Evolutionary conservation across 2,329 filamentous ascomycete genomes (phyloP), one percentile per base, ranked within the genome.

Genomic region (Nigrospora oryzae): DNA sequence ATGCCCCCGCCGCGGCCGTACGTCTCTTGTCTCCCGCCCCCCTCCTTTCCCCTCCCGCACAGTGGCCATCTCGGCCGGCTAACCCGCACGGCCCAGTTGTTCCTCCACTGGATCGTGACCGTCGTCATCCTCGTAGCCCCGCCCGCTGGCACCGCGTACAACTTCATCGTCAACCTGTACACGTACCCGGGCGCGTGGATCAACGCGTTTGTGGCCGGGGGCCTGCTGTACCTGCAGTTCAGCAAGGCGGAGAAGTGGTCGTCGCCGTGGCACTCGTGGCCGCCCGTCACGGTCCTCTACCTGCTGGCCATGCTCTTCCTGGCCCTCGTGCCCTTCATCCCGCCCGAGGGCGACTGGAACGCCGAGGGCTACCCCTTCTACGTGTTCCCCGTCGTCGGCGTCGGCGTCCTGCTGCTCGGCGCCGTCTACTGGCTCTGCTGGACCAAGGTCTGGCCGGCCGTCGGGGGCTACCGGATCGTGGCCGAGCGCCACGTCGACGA

Each of bases 61-160:
- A 23, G 19, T 23, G 4, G 19, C 4, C 7, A 7, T 28, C 5
- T 7, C 5, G 23, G 23, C 23, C 23, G 36, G 16, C 33, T 41
- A n/a, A 45, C 19, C 19, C 28, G 48, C 28, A 42, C 23, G 31
- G 16, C 11, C 43, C 36, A 73, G 59, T 63, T 81, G 10, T 77
- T 85, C 52, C 68, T 85, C 16, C 82, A 86, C 58, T 86, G 79
- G 74, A 55, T 82, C 14, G 71, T 84, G 3, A 83, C 80, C 0
- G 68, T 83, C 46, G 71, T 86, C 38, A 71, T 86, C 12, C 72
- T 87, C 31, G 60, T 85, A 4, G 82, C 80, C 0, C 82, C 82
- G 1, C 83, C 83, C 0, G 75, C 81, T 0, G 83, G 82, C 0
- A 74, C 81, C 14, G 81, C 82, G 0, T 86, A 86, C 60, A 83